Conservation (phyloP, 2,329 filamentous ascomycete genomes). For the Beauveria scarabaeidicola region DNA sequence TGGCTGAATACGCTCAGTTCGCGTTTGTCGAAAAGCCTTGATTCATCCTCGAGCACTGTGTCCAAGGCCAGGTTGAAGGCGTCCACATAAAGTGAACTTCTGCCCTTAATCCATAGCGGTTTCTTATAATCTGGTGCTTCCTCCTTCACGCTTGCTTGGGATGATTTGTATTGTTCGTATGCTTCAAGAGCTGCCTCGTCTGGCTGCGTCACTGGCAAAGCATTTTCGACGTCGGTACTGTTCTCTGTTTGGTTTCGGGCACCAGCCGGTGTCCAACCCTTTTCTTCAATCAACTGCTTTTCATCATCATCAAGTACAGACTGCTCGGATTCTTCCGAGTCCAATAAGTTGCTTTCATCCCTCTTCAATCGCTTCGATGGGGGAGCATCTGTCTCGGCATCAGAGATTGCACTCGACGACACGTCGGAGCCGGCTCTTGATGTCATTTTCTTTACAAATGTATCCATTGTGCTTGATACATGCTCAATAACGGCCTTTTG, state of each 20-base stretch:
- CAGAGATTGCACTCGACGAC: background rate
- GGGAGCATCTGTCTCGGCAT: background rate
- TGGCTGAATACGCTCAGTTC: slow-evolving; percentile 69
- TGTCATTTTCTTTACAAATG: slow-evolving; percentile 13
- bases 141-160: slow-evolving; percentile 33
- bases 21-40: slow-evolving; percentile 73
- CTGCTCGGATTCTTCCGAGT: slow-evolving; percentile 17
- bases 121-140: slow-evolving; percentile 32
- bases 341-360: slow-evolving; percentile 17
- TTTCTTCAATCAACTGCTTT: slow-evolving; percentile 19
- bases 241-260: slow-evolving; percentile 10
- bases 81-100: slow-evolving; percentile 91
- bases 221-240: slow-evolving; percentile 35
- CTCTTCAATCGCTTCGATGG: slow-evolving; percentile 25
- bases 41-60: slow-evolving; percentile 82
- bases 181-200: slow-evolving; percentile 67
- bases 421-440: background rate
- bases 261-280: slow-evolving; percentile 10
- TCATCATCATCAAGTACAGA: slow-evolving; percentile 14
- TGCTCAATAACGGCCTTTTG: background rate
- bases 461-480: background rate
- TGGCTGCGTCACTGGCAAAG: slow-evolving; percentile 57
- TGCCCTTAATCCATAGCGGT: slow-evolving; percentile 58
- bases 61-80: slow-evolving; percentile 90
- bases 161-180: slow-evolving; percentile 63